Base-by-base conservation (phyloP, 306 rosid genomes). In the Mucuna pruriens region DNA sequence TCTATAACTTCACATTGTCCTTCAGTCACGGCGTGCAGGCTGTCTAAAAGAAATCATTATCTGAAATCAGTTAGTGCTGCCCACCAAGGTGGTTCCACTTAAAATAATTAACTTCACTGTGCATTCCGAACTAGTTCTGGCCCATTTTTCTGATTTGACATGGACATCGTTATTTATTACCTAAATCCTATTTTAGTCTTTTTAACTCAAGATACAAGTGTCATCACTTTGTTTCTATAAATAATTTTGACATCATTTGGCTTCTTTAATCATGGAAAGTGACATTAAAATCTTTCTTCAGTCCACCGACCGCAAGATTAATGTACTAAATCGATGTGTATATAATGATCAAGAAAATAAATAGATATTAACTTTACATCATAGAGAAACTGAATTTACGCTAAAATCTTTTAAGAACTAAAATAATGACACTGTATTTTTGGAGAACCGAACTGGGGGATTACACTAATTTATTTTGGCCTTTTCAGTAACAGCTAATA, bases 71-170 rank as follows among this genome's bases (percentile, higher is more conserved):
- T 22, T 60, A 80, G 65, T 46, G 84, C 73, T 80, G n/a, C 79
- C 84, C 72, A 71, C 78, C 71, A 9, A 44, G 39, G 39, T 46
- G 84, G 79, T 80, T 80, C 79, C 79, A 72, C 74, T 33, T 34
- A n/a, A 46, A 72, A 48, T 72, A 16, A 72, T 71, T 46, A 34
- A 61, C 67, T 61, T 71, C 58, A 44, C 54, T 34, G 57, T 61
- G 29, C 1, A 70, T 33, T 71, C 17, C 10, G 1, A 69, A 26
- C 54, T 1, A 58, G 36, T 71, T 70, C 15, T 80, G 73, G 60
- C 22, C 72, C 51, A 66, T 39, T 62, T 51, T 25, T 54, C 71
- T 40, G 4, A 57, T 70, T 46, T 80, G n/a, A 7, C 73, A 60
- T 23, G 64, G 22, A 44, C 20, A 16, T 58, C 38, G 13, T 33